Percentiles rank a stretch among this genome's conserved stretches.
These are phyloP conservation scores for Gliomastix tumulicola DNA, from an alignment of 2,329 filamentous ascomycete species.

Conservation along the genomic window DNA sequence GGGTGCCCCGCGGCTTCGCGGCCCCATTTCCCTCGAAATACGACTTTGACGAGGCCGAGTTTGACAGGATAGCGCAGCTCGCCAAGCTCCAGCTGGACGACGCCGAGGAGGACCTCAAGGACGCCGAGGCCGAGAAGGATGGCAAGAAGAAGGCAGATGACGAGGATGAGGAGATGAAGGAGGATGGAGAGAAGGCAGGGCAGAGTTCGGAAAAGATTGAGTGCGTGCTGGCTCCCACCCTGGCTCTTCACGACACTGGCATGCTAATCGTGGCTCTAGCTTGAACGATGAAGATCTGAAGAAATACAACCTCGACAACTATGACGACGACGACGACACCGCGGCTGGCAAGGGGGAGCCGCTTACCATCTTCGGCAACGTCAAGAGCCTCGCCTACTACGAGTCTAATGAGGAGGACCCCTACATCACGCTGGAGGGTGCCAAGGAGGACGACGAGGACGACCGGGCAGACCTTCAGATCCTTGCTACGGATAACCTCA, in stretches of 20 bases:
- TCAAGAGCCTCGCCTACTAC: constrained; percentile 90
- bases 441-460: constrained; percentile 64
- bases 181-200: constrained; percentile 15
- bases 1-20: constrained; percentile 71
- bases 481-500: constrained; percentile 83
- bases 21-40: constrained; percentile 71
- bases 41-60: constrained; percentile 68
- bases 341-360: constrained; percentile 50
- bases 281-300: constrained; percentile 81
- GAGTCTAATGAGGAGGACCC: constrained; percentile 91
- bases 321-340: constrained; percentile 73
- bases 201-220: constrained; percentile 30
- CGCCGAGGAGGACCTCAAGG: constrained; percentile 77
- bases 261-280: constrained; percentile 17
- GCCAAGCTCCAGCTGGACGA: constrained; percentile 82
- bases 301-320: constrained; percentile 94
- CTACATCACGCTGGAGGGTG: constrained; percentile 79
- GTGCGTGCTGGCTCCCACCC: too few species aligned
- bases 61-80: constrained; percentile 66
- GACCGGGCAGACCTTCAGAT: constrained; percentile 93
- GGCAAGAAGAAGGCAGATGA: constrained; percentile 12
- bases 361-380: constrained; percentile 91
- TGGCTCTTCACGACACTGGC: too few species aligned
- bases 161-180: constrained; percentile 26
- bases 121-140: constrained; percentile 44